These are phyloP conservation scores for Solanum chilense DNA, from an alignment of 257 asterid genomes.

Conservation along the genomic window DNA sequence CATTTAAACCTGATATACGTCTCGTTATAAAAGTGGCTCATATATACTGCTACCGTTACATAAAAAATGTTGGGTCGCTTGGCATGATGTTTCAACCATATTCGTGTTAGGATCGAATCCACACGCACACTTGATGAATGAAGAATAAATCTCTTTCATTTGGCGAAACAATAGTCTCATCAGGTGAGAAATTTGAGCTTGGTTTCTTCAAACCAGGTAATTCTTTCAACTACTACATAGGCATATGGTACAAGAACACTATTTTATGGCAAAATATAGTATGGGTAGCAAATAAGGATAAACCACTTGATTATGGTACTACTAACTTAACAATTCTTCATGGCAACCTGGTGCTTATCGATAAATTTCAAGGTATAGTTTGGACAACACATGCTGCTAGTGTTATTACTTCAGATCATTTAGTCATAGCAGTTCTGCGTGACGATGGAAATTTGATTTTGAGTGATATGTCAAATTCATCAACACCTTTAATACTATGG, in stretches of 20 bases:
- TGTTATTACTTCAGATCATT: neutral
- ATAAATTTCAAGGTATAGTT: neutral
- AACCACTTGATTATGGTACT: constrained; percentile 19
- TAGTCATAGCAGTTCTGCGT: neutral
- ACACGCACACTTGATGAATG: too few relatives aligned
- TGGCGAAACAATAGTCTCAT: neutral
- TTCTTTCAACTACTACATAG: constrained; percentile 11
- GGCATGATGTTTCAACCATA: neutral
- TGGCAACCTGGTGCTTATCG: neutral
- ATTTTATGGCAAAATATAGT: constrained; percentile 12
- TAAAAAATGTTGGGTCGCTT: neutral
- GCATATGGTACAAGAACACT: constrained; percentile 22
- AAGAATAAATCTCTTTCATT: neutral
- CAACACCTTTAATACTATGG: neutral
- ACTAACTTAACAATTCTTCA: neutral
- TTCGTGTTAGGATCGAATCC: too few relatives aligned
- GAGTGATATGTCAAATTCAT: neutral
- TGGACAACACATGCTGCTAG: neutral
- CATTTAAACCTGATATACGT: too few relatives aligned
- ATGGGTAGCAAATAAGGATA: constrained; percentile 57
- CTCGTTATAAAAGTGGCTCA: too few relatives aligned
- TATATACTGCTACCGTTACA: too few relatives aligned
- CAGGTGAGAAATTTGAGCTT: neutral
- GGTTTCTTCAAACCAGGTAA: constrained; percentile 3
- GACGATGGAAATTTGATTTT: neutral